These are phyloP conservation scores for Dunaliella salina DNA, from an alignment of 163 green algal species.

Conservation along the genomic window DNA sequence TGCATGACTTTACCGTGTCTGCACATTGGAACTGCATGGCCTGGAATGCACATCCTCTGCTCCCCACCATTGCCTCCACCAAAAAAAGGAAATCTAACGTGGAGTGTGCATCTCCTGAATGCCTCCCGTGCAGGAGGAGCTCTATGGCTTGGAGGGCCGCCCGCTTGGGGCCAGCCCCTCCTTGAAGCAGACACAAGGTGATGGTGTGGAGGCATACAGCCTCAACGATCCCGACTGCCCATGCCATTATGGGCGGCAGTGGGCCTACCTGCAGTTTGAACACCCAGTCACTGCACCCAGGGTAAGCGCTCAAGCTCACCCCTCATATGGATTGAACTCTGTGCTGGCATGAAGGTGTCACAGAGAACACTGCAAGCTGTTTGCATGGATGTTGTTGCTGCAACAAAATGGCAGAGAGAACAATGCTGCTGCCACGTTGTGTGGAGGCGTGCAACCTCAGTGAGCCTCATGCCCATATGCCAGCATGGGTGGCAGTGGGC, in stretches of 20 bases:
- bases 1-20: too few species aligned
- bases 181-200: not conserved
- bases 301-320: conserved; percentile 26
- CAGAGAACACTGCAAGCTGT: too few species aligned
- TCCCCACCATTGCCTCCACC: too few species aligned
- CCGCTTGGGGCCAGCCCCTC: conserved; percentile 9
- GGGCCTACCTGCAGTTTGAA: conserved; percentile 74
- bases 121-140: conserved; percentile 27
- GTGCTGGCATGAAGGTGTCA: too few species aligned
- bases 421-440: too few species aligned
- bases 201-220: not conserved
- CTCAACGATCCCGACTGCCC: not conserved
- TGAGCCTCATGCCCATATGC: not conserved
- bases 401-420: too few species aligned
- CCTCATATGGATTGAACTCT: too few species aligned
- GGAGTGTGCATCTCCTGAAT: too few species aligned
- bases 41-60: too few species aligned
- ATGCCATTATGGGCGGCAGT: conserved; percentile 66
- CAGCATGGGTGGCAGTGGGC: conserved; percentile 72
- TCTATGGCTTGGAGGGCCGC: conserved; percentile 49
- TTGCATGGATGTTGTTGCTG: too few species aligned
- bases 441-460: not conserved
- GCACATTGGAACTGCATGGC: too few species aligned
- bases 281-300: conserved; percentile 68
- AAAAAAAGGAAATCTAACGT: too few species aligned